A percentile compares a stretch with the other conserved stretches of the same genome.
Conservation (phyloP, 2,329 filamentous ascomycete genomes). For the Hortaea werneckii region DNA sequence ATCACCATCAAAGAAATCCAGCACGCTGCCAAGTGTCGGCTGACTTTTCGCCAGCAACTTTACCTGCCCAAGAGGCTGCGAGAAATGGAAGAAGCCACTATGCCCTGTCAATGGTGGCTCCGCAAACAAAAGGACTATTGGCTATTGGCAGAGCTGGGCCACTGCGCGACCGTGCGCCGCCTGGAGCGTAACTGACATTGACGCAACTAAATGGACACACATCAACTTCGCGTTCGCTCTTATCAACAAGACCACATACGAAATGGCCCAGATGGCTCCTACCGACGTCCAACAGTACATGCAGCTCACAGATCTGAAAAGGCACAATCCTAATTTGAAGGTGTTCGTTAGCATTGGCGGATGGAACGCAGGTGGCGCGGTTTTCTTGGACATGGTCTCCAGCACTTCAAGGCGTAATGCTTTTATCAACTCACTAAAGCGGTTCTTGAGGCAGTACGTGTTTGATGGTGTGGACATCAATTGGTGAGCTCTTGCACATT, state of each 20-base stretch:
- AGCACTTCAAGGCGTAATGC: slow-evolving; percentile 4
- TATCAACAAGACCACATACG: slow-evolving; percentile 27
- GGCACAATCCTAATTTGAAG: not conserved
- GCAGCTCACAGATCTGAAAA: not conserved
- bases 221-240: slow-evolving; percentile 34
- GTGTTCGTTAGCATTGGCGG: not conserved
- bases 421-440: slow-evolving; percentile 1
- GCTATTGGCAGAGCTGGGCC: not conserved
- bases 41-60: too few species aligned
- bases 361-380: not conserved
- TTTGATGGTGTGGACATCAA: slow-evolving; percentile 14
- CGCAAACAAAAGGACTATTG: not conserved
- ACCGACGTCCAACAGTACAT: not conserved
- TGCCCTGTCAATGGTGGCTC: not conserved
- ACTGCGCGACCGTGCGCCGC: not conserved
- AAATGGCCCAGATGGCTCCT: slow-evolving; percentile 12
- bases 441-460: slow-evolving; percentile 9
- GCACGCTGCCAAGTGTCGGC: too few species aligned
- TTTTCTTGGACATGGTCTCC: slow-evolving; percentile 26
- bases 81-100: not conserved
- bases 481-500: slow-evolving; percentile 7
- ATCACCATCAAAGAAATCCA: too few species aligned
- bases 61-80: not conserved
- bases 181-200: not conserved
- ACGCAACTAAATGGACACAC: slow-evolving; percentile 3